A percentile compares a stretch with the other conserved stretches of the same genome.
These are phyloP conservation scores for Clarireedia sp. DNA, from an alignment of 2,329 filamentous ascomycete genomes.

Conservation along the genomic window DNA sequence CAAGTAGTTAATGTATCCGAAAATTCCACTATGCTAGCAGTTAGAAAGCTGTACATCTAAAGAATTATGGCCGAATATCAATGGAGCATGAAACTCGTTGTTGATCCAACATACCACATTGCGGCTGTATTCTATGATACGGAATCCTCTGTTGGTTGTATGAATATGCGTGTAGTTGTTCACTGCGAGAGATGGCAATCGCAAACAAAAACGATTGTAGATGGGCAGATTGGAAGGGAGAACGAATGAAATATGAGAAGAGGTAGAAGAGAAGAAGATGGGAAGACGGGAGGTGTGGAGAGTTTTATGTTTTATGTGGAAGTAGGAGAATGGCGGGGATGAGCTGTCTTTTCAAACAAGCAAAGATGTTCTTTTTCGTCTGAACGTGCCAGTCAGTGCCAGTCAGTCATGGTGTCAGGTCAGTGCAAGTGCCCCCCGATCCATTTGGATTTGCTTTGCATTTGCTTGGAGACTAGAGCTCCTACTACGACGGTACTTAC, in stretches of 20 bases:
- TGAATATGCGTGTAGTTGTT: background rate
- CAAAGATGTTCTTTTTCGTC: conserved; percentile 1
- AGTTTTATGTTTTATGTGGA: conserved; percentile 8
- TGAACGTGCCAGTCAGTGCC: conserved; percentile 2
- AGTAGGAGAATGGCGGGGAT: background rate
- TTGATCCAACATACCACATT: conserved; percentile 23
- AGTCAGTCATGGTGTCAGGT: too few relatives aligned
- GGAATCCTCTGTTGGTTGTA: background rate
- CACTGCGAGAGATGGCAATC: background rate
- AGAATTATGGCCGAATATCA: background rate
- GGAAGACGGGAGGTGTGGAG: conserved; percentile 1
- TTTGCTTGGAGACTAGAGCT: too few relatives aligned
- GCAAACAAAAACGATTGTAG: conserved; percentile 7
- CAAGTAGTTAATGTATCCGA: conserved; percentile 98
- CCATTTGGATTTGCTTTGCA: too few relatives aligned
- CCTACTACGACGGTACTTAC: background rate
- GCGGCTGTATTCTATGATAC: conserved; percentile 3
- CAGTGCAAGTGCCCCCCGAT: background rate
- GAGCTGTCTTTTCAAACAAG: background rate
- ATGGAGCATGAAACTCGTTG: too few relatives aligned
- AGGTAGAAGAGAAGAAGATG: background rate
- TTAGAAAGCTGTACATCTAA: conserved; percentile 1
- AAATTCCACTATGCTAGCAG: conserved; percentile 62
- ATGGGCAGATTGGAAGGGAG: background rate
- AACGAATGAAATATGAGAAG: background rate